Evolutionary conservation across 305 asterid species (phyloP), one percentile per base, ranked within the genome.

Genomic region (Solanum hybrid): DNA sequence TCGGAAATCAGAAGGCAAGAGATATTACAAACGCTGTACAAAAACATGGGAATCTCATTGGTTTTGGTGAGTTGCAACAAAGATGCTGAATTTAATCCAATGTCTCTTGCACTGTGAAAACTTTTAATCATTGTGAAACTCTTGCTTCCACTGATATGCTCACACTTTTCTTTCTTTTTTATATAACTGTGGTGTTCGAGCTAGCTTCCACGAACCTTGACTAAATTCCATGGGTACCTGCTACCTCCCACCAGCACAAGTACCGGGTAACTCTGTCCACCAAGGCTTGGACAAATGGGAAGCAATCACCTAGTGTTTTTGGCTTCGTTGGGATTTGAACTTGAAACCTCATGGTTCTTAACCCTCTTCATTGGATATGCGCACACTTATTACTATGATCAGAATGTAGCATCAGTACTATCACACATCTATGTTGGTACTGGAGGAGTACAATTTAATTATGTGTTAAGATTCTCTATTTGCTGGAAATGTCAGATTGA

Each of bases 41-140:
- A 90, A 94, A 89, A 93, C 95, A 95, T 90, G 98, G 98, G 90
- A 94, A 96, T 93, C 97, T 96, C 87, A 94, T 94, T 90, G 98
- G 99, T 72, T 94, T 95, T 90, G 98, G 99, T 96, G 90, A 94
- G 98, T 93, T 91, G 32, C 79, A 79, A 71, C 76, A 87, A 77
- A 76, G 31, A 56, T 17, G 73, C 87, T 31, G 31, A 36, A 56
- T 46, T 56, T 56, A 46, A 24, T 42, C 72, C 87, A 32, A 38
- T 56, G 40, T 85, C 46, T 84, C 87, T 84, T 51, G 87, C 87
- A 69, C 3, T 85, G 76, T 51, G 42, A 34, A 4, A 51, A 51
- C 32, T 31, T 51, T 84, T 51, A 56, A 56, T 31, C n/a, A 51
- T 46, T 46, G 38, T 85, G 76, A 85, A 31, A 56, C 76, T 76